Percentiles rank a stretch among this genome's conserved stretches.
These are phyloP conservation scores for Annulohypoxylon moriforme DNA, from an alignment of 495 filamentous ascomycete species.

Conservation along the genomic window DNA sequence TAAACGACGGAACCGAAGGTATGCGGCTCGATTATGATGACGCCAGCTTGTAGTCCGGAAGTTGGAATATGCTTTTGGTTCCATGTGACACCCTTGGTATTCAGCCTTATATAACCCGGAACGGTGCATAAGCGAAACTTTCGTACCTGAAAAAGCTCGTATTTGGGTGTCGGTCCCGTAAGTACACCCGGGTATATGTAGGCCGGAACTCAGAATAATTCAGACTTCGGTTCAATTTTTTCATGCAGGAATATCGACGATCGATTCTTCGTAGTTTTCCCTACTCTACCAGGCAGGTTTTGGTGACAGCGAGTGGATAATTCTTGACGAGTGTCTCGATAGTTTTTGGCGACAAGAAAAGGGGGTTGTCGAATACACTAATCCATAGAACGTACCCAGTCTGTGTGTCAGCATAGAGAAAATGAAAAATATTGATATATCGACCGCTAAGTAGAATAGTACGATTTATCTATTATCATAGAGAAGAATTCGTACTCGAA, in stretches of 20 bases:
- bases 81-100: not conserved
- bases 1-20: conserved; percentile 4
- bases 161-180: conserved; percentile 10
- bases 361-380: no score
- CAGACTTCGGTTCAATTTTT: not conserved
- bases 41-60: conserved; percentile 2
- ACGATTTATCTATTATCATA: not conserved
- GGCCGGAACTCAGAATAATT: not conserved
- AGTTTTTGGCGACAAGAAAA: no score
- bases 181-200: not conserved
- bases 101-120: not conserved
- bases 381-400: no score
- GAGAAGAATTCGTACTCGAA: not conserved
- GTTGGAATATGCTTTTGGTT: conserved; percentile 16
- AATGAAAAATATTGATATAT: no score
- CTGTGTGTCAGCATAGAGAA: no score
- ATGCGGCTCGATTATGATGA: not conserved
- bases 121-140: conserved; percentile 20
- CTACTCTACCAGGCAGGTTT: no score
- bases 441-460: no score
- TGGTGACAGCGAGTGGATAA: not conserved
- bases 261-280: no score
- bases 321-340: no score
- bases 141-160: conserved; percentile 14
- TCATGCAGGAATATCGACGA: no score